phyloP scores from a whole-genome alignment of 192 early-diverging fungal species.

The Coemansia sp. region DNA sequence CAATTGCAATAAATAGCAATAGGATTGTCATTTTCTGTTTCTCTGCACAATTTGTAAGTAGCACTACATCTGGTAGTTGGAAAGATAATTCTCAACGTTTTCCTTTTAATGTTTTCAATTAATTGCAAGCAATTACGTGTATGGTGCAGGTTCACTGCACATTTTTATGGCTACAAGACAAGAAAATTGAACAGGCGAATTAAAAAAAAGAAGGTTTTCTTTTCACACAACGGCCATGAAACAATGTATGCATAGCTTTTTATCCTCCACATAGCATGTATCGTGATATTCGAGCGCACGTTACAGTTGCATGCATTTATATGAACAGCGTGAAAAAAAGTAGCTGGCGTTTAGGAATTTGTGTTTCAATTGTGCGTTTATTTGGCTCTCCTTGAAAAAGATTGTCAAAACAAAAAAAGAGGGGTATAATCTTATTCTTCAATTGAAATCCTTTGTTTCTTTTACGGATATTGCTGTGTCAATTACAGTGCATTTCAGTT shows the following conservation, averaged over 20 bases:
- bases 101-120: neutral
- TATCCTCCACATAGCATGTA: too few species aligned
- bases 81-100: neutral
- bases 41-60: neutral
- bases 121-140: neutral
- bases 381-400: neutral
- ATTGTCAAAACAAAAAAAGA: too few species aligned
- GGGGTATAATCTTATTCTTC: too few species aligned
- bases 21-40: neutral
- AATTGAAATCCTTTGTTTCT: too few species aligned
- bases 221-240: too few species aligned
- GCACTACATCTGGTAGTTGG: neutral
- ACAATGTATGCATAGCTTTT: too few species aligned
- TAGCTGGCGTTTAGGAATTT: neutral
- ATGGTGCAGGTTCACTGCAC: neutral
- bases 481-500: too few species aligned
- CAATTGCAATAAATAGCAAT: neutral
- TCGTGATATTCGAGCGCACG: neutral
- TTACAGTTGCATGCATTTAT: neutral
- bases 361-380: neutral
- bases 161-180: neutral
- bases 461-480: too few species aligned
- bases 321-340: neutral
- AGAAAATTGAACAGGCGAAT: neutral
- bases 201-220: too few species aligned